Base-by-base conservation (phyloP, 2,329 filamentous ascomycete species). In the Ceratocystis colombiana region DNA sequence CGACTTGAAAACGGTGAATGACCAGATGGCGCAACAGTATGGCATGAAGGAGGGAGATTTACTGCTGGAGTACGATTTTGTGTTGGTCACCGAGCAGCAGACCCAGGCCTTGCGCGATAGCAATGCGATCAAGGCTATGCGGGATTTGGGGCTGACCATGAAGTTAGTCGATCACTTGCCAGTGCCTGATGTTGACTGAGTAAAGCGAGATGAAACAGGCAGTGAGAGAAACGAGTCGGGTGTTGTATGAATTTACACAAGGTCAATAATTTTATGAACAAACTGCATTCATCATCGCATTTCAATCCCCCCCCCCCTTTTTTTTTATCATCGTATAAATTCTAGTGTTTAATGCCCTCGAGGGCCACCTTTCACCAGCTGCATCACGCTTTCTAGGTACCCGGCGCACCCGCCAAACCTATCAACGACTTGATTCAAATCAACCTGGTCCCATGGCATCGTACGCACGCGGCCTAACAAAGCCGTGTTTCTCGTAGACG, bases 401-500 rank as follows among this genome's bases (percentile, higher is more conserved):
- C 82, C 82, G 15, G 77, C 77, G 1, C 80, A 78, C n/a, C 82
- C 82, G 12, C 81, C 83, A 70, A 84, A 82, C 68, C 77, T 78
- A 12, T 72, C 70, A 15, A 85, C 71, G 22, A 87, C 71, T 1
- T 73, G 72, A 12, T 74, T 66, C 25, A 84, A 70, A 62, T 82
- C 75, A 4, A 78, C 69, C 8, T 77, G 71, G 2, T 71, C 71
- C 0, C 66, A 55, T 0, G 69, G 61, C 61, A 68, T 70, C 3
- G 71, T 72, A 62, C 76, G 75, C 55, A 72, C 75, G 41, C 89
- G 81, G 3, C 92, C 92, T 50, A 97, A 73, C 37, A 99, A 78
- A 0, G 87, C 90, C 20, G 87, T 85, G 74, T 97, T 97, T 69
- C 94, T 80, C 48, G 93, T 96, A 74, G 89, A 95, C 0, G 94